Base-by-base conservation (phyloP, 495 filamentous ascomycete species). In the Chaetomidium leptoderma region DNA sequence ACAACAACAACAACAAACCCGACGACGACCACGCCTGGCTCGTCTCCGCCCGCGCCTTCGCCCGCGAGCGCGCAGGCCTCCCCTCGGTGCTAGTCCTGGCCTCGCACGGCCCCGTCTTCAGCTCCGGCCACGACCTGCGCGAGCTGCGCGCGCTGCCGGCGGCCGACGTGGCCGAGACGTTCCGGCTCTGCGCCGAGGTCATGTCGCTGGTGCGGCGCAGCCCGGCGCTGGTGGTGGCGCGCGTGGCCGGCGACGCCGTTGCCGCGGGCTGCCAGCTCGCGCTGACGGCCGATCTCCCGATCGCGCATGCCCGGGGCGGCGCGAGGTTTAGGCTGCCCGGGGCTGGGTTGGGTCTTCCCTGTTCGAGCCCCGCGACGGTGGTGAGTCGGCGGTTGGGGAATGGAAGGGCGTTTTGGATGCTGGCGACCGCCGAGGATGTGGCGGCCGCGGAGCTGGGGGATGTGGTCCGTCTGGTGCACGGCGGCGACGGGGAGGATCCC, bases 231-330 rank as follows among this genome's bases (percentile, higher is more conserved):
- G 59, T 70, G 4, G 59, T 68, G 19, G 55, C 47, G 16, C 48
- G 55, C 23, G 49, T 70, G 44, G 47, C 62, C n/a, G 67, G 67
- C 2, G 42, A 56, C 2, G 63, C 66, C 10, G 50, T 62, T 10
- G 67, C 66, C 2, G 66, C 67, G 2, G 67, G 67, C 0, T 59
- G 50, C 33, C 67, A 70, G 49, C 63, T 70, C 14, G 67, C 67
- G 26, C 55, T 68, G 52, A 57, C 58, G 4, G 56, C 63, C 7
- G 67, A 68, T 26, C 33, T 70, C 4, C 50, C 61, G 7, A 45
- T 68, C 37, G 61, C 66, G 24, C 39, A 53, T 19, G 51, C 35
- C n/a, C n/a, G n/a, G 9, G 33, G 14, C 4, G 53, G 58, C 6
- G 35, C 27, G 2, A 27, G 35, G 9, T 66, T 66, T 23, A 43